phyloP scores from a whole-genome alignment of 2,329 filamentous ascomycete species.

The Pseudocercospora cruenta region DNA sequence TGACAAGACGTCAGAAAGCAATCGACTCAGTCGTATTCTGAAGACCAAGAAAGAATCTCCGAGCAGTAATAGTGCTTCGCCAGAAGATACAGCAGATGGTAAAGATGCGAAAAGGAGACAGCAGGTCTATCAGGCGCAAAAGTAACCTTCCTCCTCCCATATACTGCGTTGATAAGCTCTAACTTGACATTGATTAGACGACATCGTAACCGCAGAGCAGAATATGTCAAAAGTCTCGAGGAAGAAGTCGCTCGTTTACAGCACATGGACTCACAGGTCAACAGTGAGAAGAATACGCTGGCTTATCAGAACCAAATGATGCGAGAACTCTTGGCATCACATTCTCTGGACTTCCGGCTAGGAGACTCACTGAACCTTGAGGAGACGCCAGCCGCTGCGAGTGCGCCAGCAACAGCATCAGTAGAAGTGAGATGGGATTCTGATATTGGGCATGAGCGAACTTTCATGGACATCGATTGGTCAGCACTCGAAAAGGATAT shows the following conservation, averaged over 20 bases:
- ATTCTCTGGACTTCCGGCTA: conserved; percentile 22
- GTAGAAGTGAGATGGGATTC: conserved; percentile 26
- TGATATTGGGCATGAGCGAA: conserved; percentile 27
- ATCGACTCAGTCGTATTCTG: conserved; percentile 14
- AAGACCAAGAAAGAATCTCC: conserved; percentile 8
- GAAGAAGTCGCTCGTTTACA: conserved; percentile 29
- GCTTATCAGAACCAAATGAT: conserved; percentile 28
- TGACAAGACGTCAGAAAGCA: conserved; percentile 4
- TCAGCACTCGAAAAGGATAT: conserved; percentile 4
- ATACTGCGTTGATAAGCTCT: not conserved
- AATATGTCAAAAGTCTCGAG: conserved; percentile 30
- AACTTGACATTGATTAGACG: conserved; percentile 18
- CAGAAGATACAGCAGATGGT: not conserved
- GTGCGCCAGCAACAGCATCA: conserved; percentile 12
- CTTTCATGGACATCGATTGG: conserved; percentile 25
- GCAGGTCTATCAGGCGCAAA: conserved; percentile 34
- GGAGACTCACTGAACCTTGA: conserved; percentile 11
- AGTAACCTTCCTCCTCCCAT: conserved; percentile 15
- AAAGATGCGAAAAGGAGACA: conserved; percentile 27
- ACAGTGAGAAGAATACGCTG: conserved; percentile 27
- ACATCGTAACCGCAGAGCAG: conserved; percentile 32
- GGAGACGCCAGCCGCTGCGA: not conserved
- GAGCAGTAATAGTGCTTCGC: conserved; percentile 2
- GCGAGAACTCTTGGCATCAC: conserved; percentile 20
- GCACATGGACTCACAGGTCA: conserved; percentile 26